Conservation (phyloP, 2,329 filamentous ascomycete genomes). For the Basipetospora sp. region DNA sequence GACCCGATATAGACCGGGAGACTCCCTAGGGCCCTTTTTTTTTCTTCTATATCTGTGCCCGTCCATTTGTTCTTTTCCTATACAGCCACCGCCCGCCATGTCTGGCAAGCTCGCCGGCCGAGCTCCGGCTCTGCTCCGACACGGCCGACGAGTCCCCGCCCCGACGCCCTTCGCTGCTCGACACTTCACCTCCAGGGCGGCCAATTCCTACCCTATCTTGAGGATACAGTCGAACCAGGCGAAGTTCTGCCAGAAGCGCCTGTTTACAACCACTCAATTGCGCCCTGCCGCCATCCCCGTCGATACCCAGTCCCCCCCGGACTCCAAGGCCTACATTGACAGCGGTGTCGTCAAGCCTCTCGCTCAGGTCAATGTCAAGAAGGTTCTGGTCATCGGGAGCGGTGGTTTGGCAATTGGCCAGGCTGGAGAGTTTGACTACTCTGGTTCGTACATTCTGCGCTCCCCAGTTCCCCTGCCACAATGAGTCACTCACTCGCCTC, state of each 20-base stretch:
- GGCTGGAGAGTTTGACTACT: constrained; percentile 97
- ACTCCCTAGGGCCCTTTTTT: background rate
- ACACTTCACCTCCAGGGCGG: constrained; percentile 23
- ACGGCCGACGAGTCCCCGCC: constrained; percentile 33
- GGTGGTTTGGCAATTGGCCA: constrained; percentile 94
- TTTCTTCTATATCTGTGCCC: background rate
- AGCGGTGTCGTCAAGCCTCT: constrained; percentile 72
- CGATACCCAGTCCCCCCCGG: constrained; percentile 54
- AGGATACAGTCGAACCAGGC: constrained; percentile 13
- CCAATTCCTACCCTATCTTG: background rate
- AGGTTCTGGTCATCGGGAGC: constrained; percentile 90
- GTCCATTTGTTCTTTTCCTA: background rate
- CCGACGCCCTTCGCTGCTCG: constrained; percentile 21
- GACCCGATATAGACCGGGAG: constrained; percentile 1
- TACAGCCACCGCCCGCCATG: constrained; percentile 15
- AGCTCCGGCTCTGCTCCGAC: constrained; percentile 42
- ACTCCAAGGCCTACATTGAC: constrained; percentile 73
- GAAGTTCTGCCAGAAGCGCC: constrained; percentile 28
- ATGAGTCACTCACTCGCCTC: too few species aligned
- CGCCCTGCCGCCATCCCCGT: constrained; percentile 27
- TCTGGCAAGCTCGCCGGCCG: constrained; percentile 35
- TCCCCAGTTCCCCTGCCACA: background rate
- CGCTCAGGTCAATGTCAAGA: constrained; percentile 79
- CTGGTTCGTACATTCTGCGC: constrained; percentile 46
- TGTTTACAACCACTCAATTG: constrained; percentile 31